A percentile compares a stretch with the other conserved stretches of the same genome.
These are phyloP conservation scores for Paspalum vaginatum DNA, from an alignment of 176 grass and related monocot species.

Conservation along the genomic window DNA sequence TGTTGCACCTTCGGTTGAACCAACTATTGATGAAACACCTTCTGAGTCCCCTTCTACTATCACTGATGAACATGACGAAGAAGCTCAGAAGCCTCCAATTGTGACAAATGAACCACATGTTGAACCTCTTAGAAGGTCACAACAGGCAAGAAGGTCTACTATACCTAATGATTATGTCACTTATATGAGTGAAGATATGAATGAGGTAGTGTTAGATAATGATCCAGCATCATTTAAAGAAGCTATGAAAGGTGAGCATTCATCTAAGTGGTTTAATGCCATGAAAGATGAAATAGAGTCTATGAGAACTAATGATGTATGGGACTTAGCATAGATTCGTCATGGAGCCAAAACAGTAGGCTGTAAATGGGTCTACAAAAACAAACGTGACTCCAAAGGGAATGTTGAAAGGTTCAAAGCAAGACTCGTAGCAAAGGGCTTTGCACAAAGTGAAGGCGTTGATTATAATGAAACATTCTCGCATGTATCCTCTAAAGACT, in stretches of 20 bases:
- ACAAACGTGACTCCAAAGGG: neutral
- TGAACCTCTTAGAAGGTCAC: neutral
- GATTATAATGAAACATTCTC: neutral
- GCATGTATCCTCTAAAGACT: neutral
- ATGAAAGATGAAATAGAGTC: neutral
- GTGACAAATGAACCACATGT: no score
- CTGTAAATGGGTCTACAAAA: neutral
- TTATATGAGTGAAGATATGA: neutral
- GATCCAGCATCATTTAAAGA: neutral
- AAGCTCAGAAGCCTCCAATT: no score
- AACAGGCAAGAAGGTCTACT: neutral
- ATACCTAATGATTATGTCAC: neutral
- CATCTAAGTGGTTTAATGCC: neutral
- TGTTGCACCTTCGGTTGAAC: neutral
- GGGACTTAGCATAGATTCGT: neutral
- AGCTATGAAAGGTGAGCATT: neutral
- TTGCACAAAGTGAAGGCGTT: neutral
- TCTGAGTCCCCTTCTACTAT: neutral
- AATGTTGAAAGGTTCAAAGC: neutral
- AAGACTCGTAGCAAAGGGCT: neutral
- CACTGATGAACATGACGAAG: no score
- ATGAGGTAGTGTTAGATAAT: neutral
- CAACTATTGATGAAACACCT: neutral
- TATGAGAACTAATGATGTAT: neutral
- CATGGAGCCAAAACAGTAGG: neutral